These are phyloP conservation scores for Talaromyces piceae DNA, from an alignment of 2,329 filamentous ascomycete species.

Conservation along the genomic window DNA sequence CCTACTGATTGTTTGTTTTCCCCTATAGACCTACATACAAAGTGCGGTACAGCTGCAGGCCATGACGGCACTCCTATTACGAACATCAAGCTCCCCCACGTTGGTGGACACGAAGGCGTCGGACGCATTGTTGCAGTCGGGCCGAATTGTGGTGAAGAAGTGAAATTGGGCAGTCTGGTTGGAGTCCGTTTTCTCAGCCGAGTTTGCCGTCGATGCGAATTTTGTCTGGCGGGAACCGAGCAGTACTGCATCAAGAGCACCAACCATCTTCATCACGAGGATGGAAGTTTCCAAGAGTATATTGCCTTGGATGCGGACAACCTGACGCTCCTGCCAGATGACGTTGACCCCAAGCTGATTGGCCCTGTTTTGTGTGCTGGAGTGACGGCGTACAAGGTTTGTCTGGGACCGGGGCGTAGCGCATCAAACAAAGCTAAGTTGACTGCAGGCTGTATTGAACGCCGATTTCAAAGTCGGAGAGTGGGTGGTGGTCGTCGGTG, in stretches of 20 bases:
- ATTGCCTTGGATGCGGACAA: conserved; percentile 40
- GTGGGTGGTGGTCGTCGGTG: conserved; percentile 40
- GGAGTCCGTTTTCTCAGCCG: conserved; percentile 39
- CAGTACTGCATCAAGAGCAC: conserved; percentile 37
- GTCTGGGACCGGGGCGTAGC: background rate
- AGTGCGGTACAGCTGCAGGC: conserved; percentile 31
- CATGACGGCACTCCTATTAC: conserved; percentile 36
- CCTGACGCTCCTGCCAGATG: conserved; percentile 36
- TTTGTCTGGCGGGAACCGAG: conserved; percentile 35
- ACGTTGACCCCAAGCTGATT: conserved; percentile 34
- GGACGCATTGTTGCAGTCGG: conserved; percentile 36
- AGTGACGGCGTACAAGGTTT: conserved; percentile 38
- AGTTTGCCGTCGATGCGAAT: conserved; percentile 38
- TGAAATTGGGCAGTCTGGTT: conserved; percentile 34
- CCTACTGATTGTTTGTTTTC: background rate
- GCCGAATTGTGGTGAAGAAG: conserved; percentile 24
- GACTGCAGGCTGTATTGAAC: conserved; percentile 34
- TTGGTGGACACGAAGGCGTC: conserved; percentile 42
- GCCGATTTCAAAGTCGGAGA: conserved; percentile 32
- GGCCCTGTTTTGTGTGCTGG: conserved; percentile 41
- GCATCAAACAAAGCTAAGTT: background rate
- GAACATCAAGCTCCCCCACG: conserved; percentile 38
- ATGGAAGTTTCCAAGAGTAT: conserved; percentile 41
- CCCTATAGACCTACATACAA: conserved; percentile 33
- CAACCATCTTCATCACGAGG: conserved; percentile 41